phyloP scores from a whole-genome alignment of 148 eudicot species.

The Fagopyrum esculentum region DNA sequence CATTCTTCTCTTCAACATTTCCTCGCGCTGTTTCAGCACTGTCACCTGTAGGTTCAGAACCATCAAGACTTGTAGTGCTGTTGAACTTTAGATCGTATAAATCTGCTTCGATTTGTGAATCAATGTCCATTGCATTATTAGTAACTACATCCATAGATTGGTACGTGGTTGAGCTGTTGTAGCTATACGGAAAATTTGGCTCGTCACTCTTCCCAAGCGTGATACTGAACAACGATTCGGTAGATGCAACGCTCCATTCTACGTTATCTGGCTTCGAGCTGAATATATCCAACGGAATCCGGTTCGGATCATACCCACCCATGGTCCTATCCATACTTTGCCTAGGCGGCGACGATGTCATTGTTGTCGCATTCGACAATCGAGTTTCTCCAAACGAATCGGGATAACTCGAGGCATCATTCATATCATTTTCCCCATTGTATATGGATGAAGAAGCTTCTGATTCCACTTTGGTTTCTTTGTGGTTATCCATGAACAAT shows the following conservation, averaged over 20 bases:
- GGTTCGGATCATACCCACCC: slow-evolving; percentile 3
- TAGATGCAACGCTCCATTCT: background rate
- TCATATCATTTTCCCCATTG: background rate
- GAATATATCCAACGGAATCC: background rate
- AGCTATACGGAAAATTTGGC: background rate
- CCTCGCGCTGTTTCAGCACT: background rate
- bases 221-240: slow-evolving; percentile 1
- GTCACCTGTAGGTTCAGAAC: background rate
- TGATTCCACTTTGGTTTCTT: background rate
- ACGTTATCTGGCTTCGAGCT: background rate
- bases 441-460: background rate
- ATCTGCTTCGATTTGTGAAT: background rate
- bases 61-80: background rate
- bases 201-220: background rate
- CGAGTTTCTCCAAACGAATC: background rate
- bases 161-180: background rate
- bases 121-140: background rate
- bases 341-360: background rate
- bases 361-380: background rate
- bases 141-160: background rate
- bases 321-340: background rate
- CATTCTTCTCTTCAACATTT: background rate
- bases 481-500: slow-evolving; percentile 7
- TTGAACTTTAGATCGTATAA: background rate
- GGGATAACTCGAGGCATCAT: background rate